Evolutionary conservation across 202 grass and related monocot genomes (phyloP).

Genomic region (Carex sylvatica): DNA sequence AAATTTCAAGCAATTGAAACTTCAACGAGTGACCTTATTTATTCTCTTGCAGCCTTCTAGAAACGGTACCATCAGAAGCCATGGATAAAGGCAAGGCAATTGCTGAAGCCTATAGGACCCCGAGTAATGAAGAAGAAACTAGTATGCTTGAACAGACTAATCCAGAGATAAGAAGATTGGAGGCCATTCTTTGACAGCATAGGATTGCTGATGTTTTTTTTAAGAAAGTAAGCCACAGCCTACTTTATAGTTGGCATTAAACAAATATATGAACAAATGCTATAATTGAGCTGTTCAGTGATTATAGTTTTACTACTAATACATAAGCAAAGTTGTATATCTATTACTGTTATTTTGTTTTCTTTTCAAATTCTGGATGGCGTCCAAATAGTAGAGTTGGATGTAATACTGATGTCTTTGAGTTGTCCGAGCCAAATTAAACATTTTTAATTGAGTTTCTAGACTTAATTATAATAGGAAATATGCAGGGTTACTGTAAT

Average conservation of each 20-base stretch:
- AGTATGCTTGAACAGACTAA: constrained; percentile 33
- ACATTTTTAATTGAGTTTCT: not conserved
- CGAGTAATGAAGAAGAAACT: constrained; percentile 38
- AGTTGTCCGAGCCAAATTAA: not conserved
- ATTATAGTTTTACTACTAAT: not conserved
- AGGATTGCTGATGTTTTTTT: not conserved
- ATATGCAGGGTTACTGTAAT: not conserved
- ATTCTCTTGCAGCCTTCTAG: constrained; percentile 54
- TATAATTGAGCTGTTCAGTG: not conserved
- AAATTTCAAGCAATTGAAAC: not conserved
- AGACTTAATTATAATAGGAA: not conserved
- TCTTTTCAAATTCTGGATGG: not conserved
- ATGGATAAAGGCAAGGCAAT: constrained; percentile 93
- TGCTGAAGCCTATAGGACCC: constrained; percentile 75
- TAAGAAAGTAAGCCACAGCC: too few species aligned
- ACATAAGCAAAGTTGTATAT: not conserved
- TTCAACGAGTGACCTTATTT: not conserved
- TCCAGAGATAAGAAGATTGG: constrained; percentile 53
- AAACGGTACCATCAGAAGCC: constrained; percentile 64
- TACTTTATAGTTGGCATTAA: too few species aligned
- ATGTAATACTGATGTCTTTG: not conserved
- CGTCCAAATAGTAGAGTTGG: not conserved
- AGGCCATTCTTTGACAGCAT: constrained; percentile 58
- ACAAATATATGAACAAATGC: too few species aligned
- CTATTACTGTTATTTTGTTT: not conserved